Conservation (phyloP, 1,284 basidiomycete species). For the Erythrobasidium hasegawianum region DNA sequence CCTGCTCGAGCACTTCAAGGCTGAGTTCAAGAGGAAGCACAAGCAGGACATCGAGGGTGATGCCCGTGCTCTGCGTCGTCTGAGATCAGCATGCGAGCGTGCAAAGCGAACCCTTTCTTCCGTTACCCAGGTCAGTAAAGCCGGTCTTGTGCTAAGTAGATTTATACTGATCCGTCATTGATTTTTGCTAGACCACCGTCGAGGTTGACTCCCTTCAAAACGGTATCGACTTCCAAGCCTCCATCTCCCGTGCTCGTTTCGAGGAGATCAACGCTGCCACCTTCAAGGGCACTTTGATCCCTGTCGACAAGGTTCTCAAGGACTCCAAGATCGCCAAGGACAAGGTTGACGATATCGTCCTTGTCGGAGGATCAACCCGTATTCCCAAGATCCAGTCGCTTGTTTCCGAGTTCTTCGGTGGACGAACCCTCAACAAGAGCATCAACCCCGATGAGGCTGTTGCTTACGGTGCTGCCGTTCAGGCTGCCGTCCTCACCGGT, state of each 20-base stretch:
- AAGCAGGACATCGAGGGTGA: conserved; percentile 91
- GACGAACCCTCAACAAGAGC: conserved; percentile 96
- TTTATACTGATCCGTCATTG: too few relatives aligned
- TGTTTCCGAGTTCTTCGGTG: conserved; percentile 96
- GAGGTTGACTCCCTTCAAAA: conserved; percentile 98
- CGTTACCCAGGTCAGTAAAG: conserved; percentile 74
- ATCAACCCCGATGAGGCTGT: conserved; percentile 56
- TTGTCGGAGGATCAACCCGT: conserved; percentile 96
- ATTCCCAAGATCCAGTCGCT: conserved; percentile 99
- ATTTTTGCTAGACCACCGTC: conserved; percentile 87
- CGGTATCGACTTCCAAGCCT: conserved; percentile 77
- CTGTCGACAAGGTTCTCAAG: conserved; percentile 98
- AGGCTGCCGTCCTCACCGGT: conserved; percentile 91
- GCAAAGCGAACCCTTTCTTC: conserved; percentile 98
- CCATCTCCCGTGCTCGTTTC: conserved; percentile 97
- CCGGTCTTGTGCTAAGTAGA: too few relatives aligned
- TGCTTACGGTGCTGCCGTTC: conserved; percentile 80
- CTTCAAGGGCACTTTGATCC: conserved; percentile 97
- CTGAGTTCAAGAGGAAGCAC: conserved; percentile 67
- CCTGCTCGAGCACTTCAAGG: conserved; percentile 78
- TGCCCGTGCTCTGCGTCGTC: conserved; percentile 88
- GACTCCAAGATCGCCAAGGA: conserved; percentile 96
- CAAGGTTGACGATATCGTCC: conserved; percentile 94
- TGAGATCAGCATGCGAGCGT: conserved; percentile 96
- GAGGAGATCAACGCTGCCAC: conserved; percentile 94